Percentiles rank a stretch among this genome's conserved stretches.
Evolutionary conservation across 352 stramenopile genomes (phyloP).

Genomic region (Chrysophaeum taylorii): DNA sequence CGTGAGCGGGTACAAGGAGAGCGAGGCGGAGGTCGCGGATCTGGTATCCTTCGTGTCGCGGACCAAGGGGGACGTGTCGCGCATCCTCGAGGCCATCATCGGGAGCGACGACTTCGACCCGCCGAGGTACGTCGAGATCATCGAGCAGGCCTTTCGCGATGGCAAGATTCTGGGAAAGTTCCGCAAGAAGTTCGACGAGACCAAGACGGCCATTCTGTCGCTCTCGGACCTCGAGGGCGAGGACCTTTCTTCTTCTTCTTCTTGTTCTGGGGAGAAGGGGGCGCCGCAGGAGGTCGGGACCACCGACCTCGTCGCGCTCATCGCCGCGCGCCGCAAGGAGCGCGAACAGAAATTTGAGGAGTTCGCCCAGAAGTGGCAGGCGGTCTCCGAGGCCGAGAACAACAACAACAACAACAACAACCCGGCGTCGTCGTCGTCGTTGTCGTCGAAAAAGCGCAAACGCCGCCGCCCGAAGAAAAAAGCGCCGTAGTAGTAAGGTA

Average conservation of each 20-base stretch:
- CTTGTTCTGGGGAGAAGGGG: too few species aligned
- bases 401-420: too few species aligned
- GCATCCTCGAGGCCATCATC: conserved; percentile 23
- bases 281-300: conserved; percentile 8
- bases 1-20: conserved; percentile 11
- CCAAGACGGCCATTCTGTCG: conserved; percentile 8
- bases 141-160: conserved; percentile 4
- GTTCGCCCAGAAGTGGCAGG: neutral
- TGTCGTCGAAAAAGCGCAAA: too few species aligned
- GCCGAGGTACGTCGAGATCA: conserved; percentile 2
- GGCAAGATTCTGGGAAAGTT: neutral
- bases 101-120: conserved; percentile 13
- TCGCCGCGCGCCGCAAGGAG: neutral
- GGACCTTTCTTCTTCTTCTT: too few species aligned
- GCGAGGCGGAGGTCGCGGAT: conserved; percentile 10
- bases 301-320: neutral
- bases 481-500: too few species aligned
- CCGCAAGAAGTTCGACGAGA: conserved; percentile 3
- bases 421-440: too few species aligned
- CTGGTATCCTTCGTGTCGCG: neutral
- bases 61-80: conserved; percentile 19
- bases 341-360: neutral
- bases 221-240: conserved; percentile 15
- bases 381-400: neutral
- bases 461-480: too few species aligned